Conservation (phyloP, 1,284 basidiomycete species). For the Puccinia sorghi region DNA sequence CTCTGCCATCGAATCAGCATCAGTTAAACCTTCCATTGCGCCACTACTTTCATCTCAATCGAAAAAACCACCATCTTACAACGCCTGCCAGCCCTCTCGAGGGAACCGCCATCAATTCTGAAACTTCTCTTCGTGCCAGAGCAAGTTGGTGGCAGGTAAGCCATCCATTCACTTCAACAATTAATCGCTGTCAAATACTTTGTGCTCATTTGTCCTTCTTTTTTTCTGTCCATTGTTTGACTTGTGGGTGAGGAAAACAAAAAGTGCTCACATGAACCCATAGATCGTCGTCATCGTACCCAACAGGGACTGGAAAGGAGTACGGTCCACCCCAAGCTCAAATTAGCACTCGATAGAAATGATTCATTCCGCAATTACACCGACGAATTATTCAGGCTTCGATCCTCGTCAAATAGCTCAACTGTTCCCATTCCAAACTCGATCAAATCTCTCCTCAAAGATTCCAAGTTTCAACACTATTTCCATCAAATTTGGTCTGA, state of each 20-base stretch:
- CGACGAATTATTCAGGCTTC: conserved; percentile 10
- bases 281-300: not conserved
- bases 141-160: conserved; percentile 31
- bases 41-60: conserved; percentile 13
- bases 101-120: conserved; percentile 1
- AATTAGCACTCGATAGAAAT: not conserved
- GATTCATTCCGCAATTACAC: conserved; percentile 6
- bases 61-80: not conserved
- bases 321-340: not conserved
- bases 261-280: conserved; percentile 6
- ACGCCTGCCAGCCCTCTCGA: not conserved
- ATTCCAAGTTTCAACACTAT: conserved; percentile 9
- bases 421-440: not conserved
- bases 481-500: conserved; percentile 27
- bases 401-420: not conserved
- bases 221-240: not conserved
- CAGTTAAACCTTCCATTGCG: not conserved
- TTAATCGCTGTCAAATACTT: too few species aligned
- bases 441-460: not conserved
- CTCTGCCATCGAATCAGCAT: not conserved
- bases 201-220: not conserved
- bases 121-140: not conserved
- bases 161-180: not conserved
- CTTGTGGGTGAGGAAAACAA: not conserved
- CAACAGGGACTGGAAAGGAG: not conserved